phyloP scores from a whole-genome alignment of 805 yeast species.

The Ascoidea tarda region DNA sequence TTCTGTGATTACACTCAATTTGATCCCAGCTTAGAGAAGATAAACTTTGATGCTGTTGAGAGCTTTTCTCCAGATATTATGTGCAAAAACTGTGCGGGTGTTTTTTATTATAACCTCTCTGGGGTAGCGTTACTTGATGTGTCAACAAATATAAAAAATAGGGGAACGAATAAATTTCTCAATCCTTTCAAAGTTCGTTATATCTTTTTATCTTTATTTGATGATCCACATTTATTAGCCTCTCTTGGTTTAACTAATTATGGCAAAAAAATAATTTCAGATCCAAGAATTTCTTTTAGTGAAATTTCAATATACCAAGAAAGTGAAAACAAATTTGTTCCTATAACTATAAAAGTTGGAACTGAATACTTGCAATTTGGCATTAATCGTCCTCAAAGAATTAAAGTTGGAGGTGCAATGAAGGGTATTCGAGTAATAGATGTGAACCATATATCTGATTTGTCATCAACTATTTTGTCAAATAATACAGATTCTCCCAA shows the following conservation, averaged over 20 bases:
- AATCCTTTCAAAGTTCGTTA: background rate
- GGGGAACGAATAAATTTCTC: background rate
- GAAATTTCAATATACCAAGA: slow-evolving; percentile 40
- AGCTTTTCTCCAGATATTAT: slow-evolving; percentile 36
- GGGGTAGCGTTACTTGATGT: background rate
- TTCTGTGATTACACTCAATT: slow-evolving; percentile 61
- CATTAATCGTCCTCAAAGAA: background rate
- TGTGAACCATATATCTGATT: slow-evolving; percentile 3
- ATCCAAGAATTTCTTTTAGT: slow-evolving; percentile 35
- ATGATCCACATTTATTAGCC: slow-evolving; percentile 28
- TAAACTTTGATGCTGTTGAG: slow-evolving; percentile 18
- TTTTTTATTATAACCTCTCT: slow-evolving; percentile 22
- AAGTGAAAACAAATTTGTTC: slow-evolving; percentile 33
- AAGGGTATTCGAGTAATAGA: slow-evolving; percentile 16
- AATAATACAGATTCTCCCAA: slow-evolving; percentile 5
- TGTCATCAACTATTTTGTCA: slow-evolving; percentile 4
- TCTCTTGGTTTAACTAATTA: slow-evolving; percentile 29
- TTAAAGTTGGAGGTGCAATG: slow-evolving; percentile 19
- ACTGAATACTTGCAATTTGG: slow-evolving; percentile 41
- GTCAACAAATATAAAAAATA: too few relatives aligned
- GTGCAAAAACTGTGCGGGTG: slow-evolving; percentile 33
- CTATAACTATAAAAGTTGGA: slow-evolving; percentile 57
- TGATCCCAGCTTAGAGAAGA: slow-evolving; percentile 12
- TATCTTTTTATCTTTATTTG: slow-evolving; percentile 13
- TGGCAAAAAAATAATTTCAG: slow-evolving; percentile 27